Base-by-base conservation (phyloP, 495 filamentous ascomycete species). In the Chaetomium tenue region DNA sequence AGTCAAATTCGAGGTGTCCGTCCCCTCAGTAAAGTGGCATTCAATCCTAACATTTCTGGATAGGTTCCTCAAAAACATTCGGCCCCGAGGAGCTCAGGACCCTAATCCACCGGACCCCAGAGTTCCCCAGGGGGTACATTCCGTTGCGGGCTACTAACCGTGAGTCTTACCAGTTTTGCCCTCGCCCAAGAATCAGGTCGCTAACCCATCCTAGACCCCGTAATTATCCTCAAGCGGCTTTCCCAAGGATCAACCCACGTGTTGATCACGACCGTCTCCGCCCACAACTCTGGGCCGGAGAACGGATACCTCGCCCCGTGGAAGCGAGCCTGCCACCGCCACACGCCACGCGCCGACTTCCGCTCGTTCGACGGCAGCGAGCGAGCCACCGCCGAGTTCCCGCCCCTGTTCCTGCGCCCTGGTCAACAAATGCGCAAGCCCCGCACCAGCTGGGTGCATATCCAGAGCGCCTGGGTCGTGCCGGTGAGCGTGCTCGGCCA, bases 391-490 rank as follows among this genome's bases (percentile, higher is more conserved):
- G 0, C 23, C 7, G n/a, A 22, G 12, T 33, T 42, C 0, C 39
- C 64, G 7, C 23, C 25, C 12, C 69, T 77, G 18, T 48, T 47
- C 18, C 71, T 77, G 13, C 54, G 42, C 6, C 60, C 60, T 4
- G 61, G 61, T 1, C 39, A 28, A 15, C 0, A 1, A 6, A 65
- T 72, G 58, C 72, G 72, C 1, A 76, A 77, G 61, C 62, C 65
- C 1, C 42, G 66, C n/a, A 65, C 75, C 0, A 72, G 68, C 16
- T 77, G 75, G 73, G 70, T 77, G 20, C 64, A 75, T 52, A 52
- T 67, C 55, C 66, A 60, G n/a, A 60, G 2, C 20, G 54, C 46
- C 13, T 74, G 40, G 42, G 67, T 72, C 39, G 71, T 74, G 20
- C 73, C 70, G 2, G 9, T 64, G 5, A 60, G 59, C 4, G 61